Evolutionary conservation across 2,329 filamentous ascomycete species (phyloP).

Genomic region (Gliomastix tumulicola): DNA sequence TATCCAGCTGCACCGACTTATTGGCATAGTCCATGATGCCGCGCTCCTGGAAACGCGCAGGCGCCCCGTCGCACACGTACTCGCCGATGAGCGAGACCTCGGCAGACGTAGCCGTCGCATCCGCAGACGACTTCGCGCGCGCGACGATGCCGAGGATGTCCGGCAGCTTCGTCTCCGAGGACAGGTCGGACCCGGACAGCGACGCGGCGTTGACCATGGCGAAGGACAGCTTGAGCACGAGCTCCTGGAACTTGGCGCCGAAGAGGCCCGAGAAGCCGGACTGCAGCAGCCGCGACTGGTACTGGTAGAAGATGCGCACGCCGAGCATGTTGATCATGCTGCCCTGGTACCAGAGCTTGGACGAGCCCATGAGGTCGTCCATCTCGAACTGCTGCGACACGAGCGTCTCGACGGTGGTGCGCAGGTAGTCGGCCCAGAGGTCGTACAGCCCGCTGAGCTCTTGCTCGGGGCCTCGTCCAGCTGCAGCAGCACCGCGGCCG

Average conservation of each 20-base stretch:
- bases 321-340: constrained; percentile 40
- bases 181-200: too few relatives aligned
- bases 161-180: constrained; percentile 28
- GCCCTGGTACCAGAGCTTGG: constrained; percentile 37
- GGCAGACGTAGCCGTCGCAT: constrained; percentile 36
- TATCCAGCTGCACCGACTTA: constrained; percentile 40
- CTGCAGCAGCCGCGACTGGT: constrained; percentile 43
- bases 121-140: constrained; percentile 25
- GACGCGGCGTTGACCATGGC: constrained; percentile 29
- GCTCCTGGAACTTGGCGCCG: constrained; percentile 42
- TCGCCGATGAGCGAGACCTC: constrained; percentile 43
- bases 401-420: constrained; percentile 40
- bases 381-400: constrained; percentile 47
- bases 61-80: constrained; percentile 36
- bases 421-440: constrained; percentile 41
- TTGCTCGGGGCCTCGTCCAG: too few relatives aligned
- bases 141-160: constrained; percentile 15
- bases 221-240: constrained; percentile 46
- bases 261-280: constrained; percentile 43
- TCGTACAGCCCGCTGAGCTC: constrained; percentile 39
- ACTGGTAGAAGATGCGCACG: constrained; percentile 43
- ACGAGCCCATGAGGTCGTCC: constrained; percentile 38
- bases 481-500: too few relatives aligned
- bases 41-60: constrained; percentile 41
- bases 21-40: constrained; percentile 44